phyloP scores from a whole-genome alignment of 768 basidiomycete genomes.

The Tylopilus plumbeoviolaceoides region DNA sequence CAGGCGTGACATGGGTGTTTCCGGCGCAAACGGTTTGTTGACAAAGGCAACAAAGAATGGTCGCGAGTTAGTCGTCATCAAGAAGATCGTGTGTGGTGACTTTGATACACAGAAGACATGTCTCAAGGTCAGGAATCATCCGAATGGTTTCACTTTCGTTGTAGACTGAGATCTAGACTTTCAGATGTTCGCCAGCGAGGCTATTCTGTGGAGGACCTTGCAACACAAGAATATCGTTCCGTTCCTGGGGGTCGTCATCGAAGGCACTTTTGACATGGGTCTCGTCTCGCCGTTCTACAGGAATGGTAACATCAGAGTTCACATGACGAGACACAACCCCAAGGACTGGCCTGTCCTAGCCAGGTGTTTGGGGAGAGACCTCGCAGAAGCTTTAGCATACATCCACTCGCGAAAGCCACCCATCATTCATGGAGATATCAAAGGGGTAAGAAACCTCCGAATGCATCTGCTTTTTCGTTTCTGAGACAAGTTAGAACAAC shows the following conservation, averaged over 20 bases:
- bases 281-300: slow-evolving; percentile 24
- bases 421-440: slow-evolving; percentile 40
- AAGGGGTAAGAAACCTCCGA: slow-evolving; percentile 26
- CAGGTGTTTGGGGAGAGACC: slow-evolving; percentile 8
- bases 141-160: neutral
- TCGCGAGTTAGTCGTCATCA: slow-evolving; percentile 21
- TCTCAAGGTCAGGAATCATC: slow-evolving; percentile 11
- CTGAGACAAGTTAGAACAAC: slow-evolving; percentile 20
- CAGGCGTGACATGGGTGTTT: neutral
- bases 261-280: slow-evolving; percentile 9
- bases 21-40: slow-evolving; percentile 22
- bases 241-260: slow-evolving; percentile 19
- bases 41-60: slow-evolving; percentile 14
- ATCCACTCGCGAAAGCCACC: slow-evolving; percentile 24
- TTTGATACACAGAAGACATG: neutral
- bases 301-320: slow-evolving; percentile 16
- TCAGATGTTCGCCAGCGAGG: slow-evolving; percentile 25
- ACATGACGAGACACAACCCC: neutral
- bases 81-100: slow-evolving; percentile 14
- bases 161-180: neutral
- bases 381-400: slow-evolving; percentile 22
- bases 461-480: neutral
- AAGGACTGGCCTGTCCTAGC: slow-evolving; percentile 7
- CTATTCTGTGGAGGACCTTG: slow-evolving; percentile 26
- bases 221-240: slow-evolving; percentile 26